Evolutionary conservation across 2,329 filamentous ascomycete species (phyloP).

Genomic region (Ciborinia camelliae): DNA sequence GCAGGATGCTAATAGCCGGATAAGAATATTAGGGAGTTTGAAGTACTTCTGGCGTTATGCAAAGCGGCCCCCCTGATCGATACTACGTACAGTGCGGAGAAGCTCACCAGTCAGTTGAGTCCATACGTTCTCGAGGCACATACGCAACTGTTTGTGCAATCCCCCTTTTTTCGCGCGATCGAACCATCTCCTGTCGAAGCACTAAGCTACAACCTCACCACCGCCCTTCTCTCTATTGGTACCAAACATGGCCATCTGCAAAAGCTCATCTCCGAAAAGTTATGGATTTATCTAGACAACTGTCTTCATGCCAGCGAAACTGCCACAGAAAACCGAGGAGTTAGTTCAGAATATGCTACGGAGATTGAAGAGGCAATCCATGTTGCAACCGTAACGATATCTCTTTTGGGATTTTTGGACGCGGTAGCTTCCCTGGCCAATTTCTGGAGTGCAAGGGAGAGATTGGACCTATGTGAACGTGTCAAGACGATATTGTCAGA

Average conservation of each 20-base stretch:
- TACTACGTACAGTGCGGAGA: conserved; percentile 68
- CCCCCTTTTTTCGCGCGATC: conserved; percentile 77
- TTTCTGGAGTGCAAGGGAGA: conserved; percentile 76
- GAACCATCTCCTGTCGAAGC: conserved; percentile 87
- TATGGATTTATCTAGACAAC: conserved; percentile 69
- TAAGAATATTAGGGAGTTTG: conserved; percentile 83
- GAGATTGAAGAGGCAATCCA: conserved; percentile 62
- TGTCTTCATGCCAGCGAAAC: conserved; percentile 61
- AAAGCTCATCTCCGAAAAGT: conserved; percentile 59
- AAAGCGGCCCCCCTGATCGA: conserved; percentile 78
- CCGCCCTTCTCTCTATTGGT: conserved; percentile 77
- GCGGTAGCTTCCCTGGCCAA: conserved; percentile 73
- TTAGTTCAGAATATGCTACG: conserved; percentile 52
- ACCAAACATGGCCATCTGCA: conserved; percentile 67
- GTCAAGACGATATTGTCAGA: conserved; percentile 76
- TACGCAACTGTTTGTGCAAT: conserved; percentile 71
- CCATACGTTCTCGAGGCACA: conserved; percentile 86
- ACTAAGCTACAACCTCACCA: conserved; percentile 73
- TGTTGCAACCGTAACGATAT: conserved; percentile 74
- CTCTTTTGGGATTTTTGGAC: conserved; percentile 85
- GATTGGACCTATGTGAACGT: conserved; percentile 68
- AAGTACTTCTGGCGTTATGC: conserved; percentile 86
- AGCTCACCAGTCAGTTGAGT: conserved; percentile 72
- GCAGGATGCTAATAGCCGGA: conserved; percentile 16
- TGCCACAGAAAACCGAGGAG: conserved; percentile 51